Percentiles rank a stretch among this genome's conserved stretches.
phyloP scores from a whole-genome alignment of 2,329 filamentous ascomycete genomes.

The Fusarium newnesense region DNA sequence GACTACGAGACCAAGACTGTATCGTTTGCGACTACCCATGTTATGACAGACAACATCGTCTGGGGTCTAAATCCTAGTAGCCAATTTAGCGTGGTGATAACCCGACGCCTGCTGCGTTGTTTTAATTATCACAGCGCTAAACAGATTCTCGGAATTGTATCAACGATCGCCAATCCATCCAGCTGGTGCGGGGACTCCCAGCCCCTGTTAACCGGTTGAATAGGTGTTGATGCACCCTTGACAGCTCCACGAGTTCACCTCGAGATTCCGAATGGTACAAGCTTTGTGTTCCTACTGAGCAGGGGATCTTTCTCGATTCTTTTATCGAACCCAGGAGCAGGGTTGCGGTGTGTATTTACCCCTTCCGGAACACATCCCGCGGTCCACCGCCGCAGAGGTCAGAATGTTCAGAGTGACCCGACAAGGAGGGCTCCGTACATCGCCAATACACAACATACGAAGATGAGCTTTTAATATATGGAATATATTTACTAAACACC shows the following conservation, averaged over 20 bases:
- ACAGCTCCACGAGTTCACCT: constrained; percentile 31
- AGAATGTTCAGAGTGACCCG: constrained; percentile 6
- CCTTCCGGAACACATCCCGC: constrained; percentile 22
- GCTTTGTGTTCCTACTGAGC: constrained; percentile 27
- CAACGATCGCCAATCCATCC: constrained; percentile 37
- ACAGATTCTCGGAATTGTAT: constrained; percentile 43
- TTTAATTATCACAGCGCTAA: constrained; percentile 44
- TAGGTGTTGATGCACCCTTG: constrained; percentile 5
- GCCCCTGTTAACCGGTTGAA: constrained; percentile 29
- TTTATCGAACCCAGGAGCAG: constrained; percentile 18
- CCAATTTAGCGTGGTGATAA: constrained; percentile 41
- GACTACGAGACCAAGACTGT: neutral
- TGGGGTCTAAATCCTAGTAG: constrained; percentile 26
- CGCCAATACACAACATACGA: neutral
- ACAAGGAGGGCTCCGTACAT: constrained; percentile 3
- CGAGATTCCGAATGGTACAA: neutral
- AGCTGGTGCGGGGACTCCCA: constrained; percentile 36
- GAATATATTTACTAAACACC: neutral
- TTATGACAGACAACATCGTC: constrained; percentile 8
- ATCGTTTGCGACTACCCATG: constrained; percentile 17
- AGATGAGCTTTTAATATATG: neutral
- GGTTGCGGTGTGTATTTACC: constrained; percentile 12
- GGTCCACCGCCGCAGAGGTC: constrained; percentile 11
- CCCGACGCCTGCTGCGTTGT: constrained; percentile 38
- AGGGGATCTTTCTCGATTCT: constrained; percentile 34